Evolutionary conservation across 139 green algal species (phyloP).

Genomic region (Tetradesmus obliquus): DNA sequence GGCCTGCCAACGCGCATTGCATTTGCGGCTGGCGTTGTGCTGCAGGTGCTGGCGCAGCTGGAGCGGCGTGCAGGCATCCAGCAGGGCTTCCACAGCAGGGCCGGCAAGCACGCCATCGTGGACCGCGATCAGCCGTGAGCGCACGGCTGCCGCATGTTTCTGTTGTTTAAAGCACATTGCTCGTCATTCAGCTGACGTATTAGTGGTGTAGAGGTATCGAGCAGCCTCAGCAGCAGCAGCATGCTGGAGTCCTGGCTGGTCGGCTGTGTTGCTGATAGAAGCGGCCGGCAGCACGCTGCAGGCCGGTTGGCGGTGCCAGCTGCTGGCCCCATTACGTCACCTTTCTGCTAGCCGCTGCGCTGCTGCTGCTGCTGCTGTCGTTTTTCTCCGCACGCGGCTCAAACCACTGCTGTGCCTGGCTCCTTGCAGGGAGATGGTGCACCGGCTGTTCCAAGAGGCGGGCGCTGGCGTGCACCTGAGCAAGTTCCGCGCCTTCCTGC

Average conservation of each 20-base stretch:
- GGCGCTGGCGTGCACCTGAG: slow-evolving; percentile 61
- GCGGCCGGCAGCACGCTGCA: too few relatives aligned
- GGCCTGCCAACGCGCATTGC: not conserved
- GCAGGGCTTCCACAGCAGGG: slow-evolving; percentile 17
- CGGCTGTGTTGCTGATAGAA: too few relatives aligned
- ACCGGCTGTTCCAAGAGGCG: slow-evolving; percentile 74
- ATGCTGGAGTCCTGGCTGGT: not conserved
- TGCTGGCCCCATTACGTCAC: not conserved
- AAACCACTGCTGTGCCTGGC: not conserved
- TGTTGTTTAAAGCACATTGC: not conserved
- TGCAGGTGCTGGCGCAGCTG: slow-evolving; percentile 27
- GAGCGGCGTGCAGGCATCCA: slow-evolving; percentile 48
- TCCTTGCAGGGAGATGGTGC: slow-evolving; percentile 36
- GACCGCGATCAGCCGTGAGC: not conserved
- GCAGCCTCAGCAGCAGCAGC: not conserved
- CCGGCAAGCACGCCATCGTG: slow-evolving; percentile 21
- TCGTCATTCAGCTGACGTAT: not conserved
- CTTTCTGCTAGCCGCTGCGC: too few relatives aligned
- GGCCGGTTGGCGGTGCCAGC: not conserved
- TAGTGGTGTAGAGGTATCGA: not conserved
- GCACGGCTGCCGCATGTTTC: not conserved
- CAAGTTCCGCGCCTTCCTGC: slow-evolving; percentile 66
- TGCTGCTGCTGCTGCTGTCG: too few relatives aligned
- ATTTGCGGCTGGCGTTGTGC: not conserved
- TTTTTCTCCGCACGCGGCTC: too few relatives aligned